Evolutionary conservation across 2,329 filamentous ascomycete genomes (phyloP).

Genomic region (Hypocrella siamensis): DNA sequence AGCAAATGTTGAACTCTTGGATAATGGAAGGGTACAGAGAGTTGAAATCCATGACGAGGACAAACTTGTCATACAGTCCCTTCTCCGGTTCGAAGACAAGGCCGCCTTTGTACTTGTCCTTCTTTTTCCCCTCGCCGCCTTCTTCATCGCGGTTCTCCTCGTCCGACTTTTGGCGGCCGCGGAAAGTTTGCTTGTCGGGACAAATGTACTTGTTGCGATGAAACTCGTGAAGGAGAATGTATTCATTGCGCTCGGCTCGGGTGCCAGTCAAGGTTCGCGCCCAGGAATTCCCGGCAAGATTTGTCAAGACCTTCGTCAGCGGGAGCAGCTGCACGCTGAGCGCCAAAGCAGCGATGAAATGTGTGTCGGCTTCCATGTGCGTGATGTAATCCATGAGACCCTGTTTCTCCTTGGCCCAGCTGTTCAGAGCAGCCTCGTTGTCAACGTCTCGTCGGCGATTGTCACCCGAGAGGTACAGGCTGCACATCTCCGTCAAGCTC

Average conservation of each 20-base stretch:
- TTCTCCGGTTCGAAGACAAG: constrained; percentile 97
- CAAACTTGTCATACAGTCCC: constrained; percentile 93
- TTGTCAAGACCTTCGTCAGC: constrained; percentile 87
- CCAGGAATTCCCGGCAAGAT: constrained; percentile 96
- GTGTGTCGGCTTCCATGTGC: constrained; percentile 90
- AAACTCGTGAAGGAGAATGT: constrained; percentile 96
- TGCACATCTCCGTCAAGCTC: constrained; percentile 96
- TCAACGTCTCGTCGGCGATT: constrained; percentile 71
- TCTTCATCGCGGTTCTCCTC: constrained; percentile 58
- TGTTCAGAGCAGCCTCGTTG: constrained; percentile 71
- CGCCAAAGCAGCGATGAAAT: constrained; percentile 84
- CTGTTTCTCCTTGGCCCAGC: constrained; percentile 62
- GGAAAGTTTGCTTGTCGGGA: constrained; percentile 81
- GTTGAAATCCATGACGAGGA: constrained; percentile 99
- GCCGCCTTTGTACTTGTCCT: constrained; percentile 98
- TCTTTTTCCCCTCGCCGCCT: constrained; percentile 71
- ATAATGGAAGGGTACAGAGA: constrained; percentile 97
- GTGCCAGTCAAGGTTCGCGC: constrained; percentile 90
- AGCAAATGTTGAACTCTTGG: constrained; percentile 98
- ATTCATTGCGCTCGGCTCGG: constrained; percentile 93
- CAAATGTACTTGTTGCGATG: constrained; percentile 95
- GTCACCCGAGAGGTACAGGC: constrained; percentile 62
- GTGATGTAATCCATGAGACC: constrained; percentile 87
- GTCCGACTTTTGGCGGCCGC: constrained; percentile 54
- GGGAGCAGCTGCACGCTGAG: constrained; percentile 83